These are phyloP conservation scores for Mimosa bimucronata DNA, from an alignment of 306 rosid species.

Conservation along the genomic window DNA sequence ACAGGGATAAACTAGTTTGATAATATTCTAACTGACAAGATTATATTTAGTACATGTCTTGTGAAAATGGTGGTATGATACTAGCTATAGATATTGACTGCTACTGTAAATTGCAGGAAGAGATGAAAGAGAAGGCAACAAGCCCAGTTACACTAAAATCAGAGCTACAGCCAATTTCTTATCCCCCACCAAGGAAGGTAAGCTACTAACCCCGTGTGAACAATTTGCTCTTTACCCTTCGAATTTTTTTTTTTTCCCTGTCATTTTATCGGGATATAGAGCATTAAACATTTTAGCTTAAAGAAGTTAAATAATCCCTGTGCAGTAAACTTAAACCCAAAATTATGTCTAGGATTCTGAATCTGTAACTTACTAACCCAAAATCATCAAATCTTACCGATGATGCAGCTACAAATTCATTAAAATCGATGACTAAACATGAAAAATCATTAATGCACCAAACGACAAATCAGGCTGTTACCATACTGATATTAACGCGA, in stretches of 20 bases:
- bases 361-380: too few species aligned
- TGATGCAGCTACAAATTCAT: too few species aligned
- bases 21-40: not conserved
- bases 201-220: not conserved
- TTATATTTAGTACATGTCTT: not conserved
- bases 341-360: too few species aligned
- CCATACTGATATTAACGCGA: too few species aligned
- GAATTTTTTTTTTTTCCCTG: too few species aligned
- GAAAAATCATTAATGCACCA: too few species aligned
- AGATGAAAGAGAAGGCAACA: conserved; percentile 10
- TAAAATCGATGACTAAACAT: rapidly evolving
- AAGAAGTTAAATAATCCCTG: too few species aligned
- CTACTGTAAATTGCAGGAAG: conserved; percentile 24
- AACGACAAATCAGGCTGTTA: too few species aligned
- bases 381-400: not conserved
- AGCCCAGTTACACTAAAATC: conserved; percentile 16
- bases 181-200: conserved; percentile 40
- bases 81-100: not conserved
- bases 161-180: not conserved
- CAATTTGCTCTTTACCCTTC: not conserved
- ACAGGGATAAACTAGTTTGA: not conserved
- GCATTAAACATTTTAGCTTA: too few species aligned
- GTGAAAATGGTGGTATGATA: not conserved
- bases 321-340: too few species aligned
- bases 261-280: too few species aligned